Base-by-base conservation (phyloP, 1,284 basidiomycete species). In the Peniophora sp. region DNA sequence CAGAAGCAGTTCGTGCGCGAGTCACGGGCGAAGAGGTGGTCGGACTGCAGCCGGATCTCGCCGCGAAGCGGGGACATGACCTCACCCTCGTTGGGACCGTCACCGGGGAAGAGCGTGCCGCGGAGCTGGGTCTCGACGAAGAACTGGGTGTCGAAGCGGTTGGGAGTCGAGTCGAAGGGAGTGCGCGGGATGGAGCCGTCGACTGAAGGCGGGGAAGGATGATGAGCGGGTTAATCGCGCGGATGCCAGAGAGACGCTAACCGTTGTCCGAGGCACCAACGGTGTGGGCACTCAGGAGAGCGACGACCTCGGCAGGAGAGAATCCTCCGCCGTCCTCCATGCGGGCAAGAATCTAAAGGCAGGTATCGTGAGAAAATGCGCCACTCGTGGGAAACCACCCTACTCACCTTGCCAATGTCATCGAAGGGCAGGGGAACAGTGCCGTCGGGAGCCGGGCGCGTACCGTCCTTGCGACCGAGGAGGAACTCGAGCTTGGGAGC, bases 111-210 rank as follows among this genome's bases (percentile, higher is more conserved):
- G 2, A 47, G 43, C 0, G 58, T 63, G 24, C 69, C 69, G 41
- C 60, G 56, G 24, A 73, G 64, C 50, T 47, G 37, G 24, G 66
- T 64, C 56, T 71, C 68, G 45, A 71, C 57, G 58, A 69, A 72
- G 60, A 72, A 66, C 56, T 73, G 70, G 12, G 67, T 60, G 55
- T 73, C 70, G 52, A 72, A 70, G 32, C 60, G 51, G 20, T 46
- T 51, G 9, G 65, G 63, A 14, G 65, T 67, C 24, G 62, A 64
- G 53, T 66, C 63, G 56, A 66, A 64, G 6, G 65, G 64, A 10
- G 59, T 53, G 24, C 61, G 52, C 17, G 57, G 55, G 39, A 59
- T 58, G 15, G 54, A 56, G n/a, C 54, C 47, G 45, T 62, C 59
- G 42, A 64, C 53, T 27, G 61, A 32, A n/a, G n/a, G n/a, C n/a